These are phyloP conservation scores for Oenanthe sinensis DNA, from an alignment of 129 eudicot genomes.

Conservation along the genomic window DNA sequence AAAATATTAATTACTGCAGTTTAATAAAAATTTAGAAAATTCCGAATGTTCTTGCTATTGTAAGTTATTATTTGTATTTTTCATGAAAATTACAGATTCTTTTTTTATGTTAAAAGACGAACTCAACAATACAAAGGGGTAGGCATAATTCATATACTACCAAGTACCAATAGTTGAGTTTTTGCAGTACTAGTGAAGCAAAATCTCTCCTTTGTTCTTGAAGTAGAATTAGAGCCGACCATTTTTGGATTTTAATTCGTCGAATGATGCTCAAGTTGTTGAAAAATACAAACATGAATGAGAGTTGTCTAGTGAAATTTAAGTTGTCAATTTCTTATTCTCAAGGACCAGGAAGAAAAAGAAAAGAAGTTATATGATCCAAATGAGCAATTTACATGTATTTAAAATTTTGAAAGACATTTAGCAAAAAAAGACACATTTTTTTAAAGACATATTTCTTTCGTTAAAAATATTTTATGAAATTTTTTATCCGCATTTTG, in stretches of 20 bases:
- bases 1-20: neutral
- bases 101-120: slow-evolving; percentile 3
- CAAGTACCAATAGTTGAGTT: neutral
- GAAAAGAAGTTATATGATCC: too few species aligned
- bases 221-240: neutral
- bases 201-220: neutral
- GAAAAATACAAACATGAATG: too few species aligned
- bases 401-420: too few species aligned
- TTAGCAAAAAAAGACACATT: too few species aligned
- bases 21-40: neutral
- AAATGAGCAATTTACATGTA: too few species aligned
- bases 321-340: too few species aligned
- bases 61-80: neutral
- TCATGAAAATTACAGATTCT: neutral
- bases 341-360: too few species aligned
- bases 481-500: too few species aligned
- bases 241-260: neutral
- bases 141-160: neutral
- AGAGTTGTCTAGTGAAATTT: too few species aligned
- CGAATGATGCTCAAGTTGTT: neutral
- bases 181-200: neutral
- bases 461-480: too few species aligned
- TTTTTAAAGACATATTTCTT: too few species aligned
- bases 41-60: neutral
- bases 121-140: neutral